A percentile compares a stretch with the other conserved stretches of the same genome.
phyloP scores from a whole-genome alignment of 805 yeast species.

The Isabelozyma gotoi region DNA sequence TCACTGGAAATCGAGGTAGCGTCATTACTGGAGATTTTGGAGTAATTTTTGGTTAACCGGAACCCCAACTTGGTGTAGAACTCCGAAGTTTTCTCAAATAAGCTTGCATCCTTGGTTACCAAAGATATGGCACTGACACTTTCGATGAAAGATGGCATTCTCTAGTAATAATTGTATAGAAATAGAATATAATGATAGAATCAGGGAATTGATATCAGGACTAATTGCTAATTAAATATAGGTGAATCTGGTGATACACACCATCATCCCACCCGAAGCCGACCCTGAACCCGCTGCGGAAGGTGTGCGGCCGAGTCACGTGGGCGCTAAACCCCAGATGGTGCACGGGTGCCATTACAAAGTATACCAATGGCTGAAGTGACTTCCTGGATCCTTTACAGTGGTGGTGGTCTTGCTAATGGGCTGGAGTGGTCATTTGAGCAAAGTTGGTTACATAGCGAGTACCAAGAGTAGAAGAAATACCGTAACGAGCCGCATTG shows the following conservation, averaged over 20 bases:
- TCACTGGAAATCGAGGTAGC: conserved; percentile 20
- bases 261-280: neutral
- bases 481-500: neutral
- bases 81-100: conserved; percentile 47
- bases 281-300: neutral
- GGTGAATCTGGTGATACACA: neutral
- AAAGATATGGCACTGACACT: conserved; percentile 60
- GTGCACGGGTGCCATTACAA: no score
- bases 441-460: no score
- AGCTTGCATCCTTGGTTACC: conserved; percentile 50
- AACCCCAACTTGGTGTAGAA: conserved; percentile 67
- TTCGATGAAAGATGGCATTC: conserved; percentile 8
- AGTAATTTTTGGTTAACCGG: conserved; percentile 55
- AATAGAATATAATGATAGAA: neutral
- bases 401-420: no score
- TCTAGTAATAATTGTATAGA: neutral
- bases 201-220: neutral
- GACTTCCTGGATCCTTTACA: no score
- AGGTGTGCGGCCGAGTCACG: neutral
- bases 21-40: conserved; percentile 47
- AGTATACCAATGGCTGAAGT: no score
- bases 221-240: neutral
- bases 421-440: no score
- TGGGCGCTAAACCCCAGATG: neutral
- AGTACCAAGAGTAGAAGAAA: neutral